These are phyloP conservation scores for Jaltomata sinuosa DNA, from an alignment of 257 asterid genomes.

Conservation along the genomic window DNA sequence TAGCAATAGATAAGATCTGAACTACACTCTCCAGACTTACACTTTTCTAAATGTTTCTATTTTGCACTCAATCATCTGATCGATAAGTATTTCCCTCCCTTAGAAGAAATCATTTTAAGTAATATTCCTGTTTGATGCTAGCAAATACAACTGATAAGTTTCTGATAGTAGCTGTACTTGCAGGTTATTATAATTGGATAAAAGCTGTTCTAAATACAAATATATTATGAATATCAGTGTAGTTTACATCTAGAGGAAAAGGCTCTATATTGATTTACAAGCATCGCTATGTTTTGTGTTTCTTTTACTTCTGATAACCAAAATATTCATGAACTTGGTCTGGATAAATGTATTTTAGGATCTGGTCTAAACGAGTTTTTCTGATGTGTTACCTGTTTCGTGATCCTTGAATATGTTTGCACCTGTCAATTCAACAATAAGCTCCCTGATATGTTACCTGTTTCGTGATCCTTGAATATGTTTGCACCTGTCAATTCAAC, in stretches of 20 bases:
- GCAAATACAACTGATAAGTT: not conserved
- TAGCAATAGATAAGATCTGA: not conserved
- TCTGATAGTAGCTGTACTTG: not conserved
- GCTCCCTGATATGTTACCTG: not conserved
- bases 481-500: not conserved
- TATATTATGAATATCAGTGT: slow-evolving; percentile 52
- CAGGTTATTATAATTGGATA: slow-evolving; percentile 67
- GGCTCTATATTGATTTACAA: slow-evolving; percentile 16
- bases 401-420: not conserved
- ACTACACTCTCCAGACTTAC: not conserved
- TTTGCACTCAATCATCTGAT: not conserved
- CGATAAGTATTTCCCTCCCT: not conserved
- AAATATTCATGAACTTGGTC: not conserved
- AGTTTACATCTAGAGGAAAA: slow-evolving; percentile 43
- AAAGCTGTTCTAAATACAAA: slow-evolving; percentile 63
- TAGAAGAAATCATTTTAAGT: not conserved
- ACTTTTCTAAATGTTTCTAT: not conserved
- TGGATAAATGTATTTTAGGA: not conserved
- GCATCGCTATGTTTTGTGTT: not conserved
- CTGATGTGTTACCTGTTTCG: not conserved
- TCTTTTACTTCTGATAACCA: not conserved
- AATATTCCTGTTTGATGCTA: not conserved
- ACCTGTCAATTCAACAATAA: not conserved
- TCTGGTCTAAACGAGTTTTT: not conserved
- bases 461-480: not conserved